Evolutionary conservation across 768 basidiomycete species (phyloP), one percentile per base, ranked within the genome.

Genomic region (Baorangia bicolor): DNA sequence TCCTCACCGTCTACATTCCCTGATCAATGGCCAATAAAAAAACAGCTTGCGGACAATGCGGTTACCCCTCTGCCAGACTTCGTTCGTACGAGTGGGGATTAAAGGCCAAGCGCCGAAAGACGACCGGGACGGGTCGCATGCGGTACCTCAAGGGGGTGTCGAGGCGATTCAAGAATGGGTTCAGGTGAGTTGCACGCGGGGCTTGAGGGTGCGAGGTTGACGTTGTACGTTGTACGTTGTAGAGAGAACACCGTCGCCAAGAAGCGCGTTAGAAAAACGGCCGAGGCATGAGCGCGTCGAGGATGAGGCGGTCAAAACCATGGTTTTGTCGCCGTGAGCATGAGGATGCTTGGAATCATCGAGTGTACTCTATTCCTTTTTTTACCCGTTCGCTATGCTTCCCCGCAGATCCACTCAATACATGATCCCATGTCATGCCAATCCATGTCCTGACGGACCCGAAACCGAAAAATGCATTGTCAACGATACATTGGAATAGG

Each of bases 51-150:
- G 90, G 88, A 23, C 90, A 92, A 73, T 98, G 97, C 74, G 97
- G 96, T 55, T 98, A 94, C 79, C 97, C 97, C 42, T 78, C 93
- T 53, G 95, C 97, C 52, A 98, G 92, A 78, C 77, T 96, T 67
- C 87, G 96, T 69, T 94, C 92, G 68, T 98, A 86, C 77, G 90
- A 98, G 78, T 98, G 97, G 97, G 94, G 94, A 64, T 83, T 87
- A 73, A 99, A 99, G 85, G 97, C 97, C 51, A 98, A 98, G 87
- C 89, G 97, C 77, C 89, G 96, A 86, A 97, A 96, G 88, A 98
- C 96, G 45, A 98, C 97, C 56, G 97, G 97, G 57, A 95, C 96
- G 62, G 96, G 96, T 63, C 83, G 95, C 70, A 97, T 97, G 94
- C 78, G 81, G 57, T 86, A 94, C 83, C 82, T 98, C 76, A 97